Evolutionary conservation across 495 filamentous ascomycete species (phyloP).

Genomic region (Astrocystis sublimbata): DNA sequence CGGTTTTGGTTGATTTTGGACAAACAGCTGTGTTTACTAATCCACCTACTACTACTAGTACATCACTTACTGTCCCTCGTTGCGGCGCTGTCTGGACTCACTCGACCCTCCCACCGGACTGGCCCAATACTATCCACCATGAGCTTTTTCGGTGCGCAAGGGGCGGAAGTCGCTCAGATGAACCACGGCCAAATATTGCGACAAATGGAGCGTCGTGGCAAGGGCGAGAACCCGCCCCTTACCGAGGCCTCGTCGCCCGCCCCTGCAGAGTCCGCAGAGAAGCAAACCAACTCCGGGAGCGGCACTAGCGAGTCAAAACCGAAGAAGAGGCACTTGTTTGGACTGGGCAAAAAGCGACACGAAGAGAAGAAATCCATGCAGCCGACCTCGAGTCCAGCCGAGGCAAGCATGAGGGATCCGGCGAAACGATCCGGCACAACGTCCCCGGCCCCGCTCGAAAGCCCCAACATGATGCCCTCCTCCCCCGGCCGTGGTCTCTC

Average conservation of each 20-base stretch:
- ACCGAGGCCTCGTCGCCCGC: slow-evolving; percentile 41
- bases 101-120: slow-evolving; percentile 3
- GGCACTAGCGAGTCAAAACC: slow-evolving; percentile 38
- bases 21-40: slow-evolving; percentile 14
- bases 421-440: slow-evolving; percentile 37
- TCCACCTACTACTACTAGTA: slow-evolving; percentile 12
- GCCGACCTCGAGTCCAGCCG: slow-evolving; percentile 28
- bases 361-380: slow-evolving; percentile 43
- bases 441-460: slow-evolving; percentile 45
- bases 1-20: slow-evolving; percentile 11
- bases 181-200: slow-evolving; percentile 21
- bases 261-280: slow-evolving; percentile 28
- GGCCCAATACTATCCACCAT: slow-evolving; percentile 15
- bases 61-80: slow-evolving; percentile 1
- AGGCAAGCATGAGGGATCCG: slow-evolving; percentile 12
- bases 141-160: slow-evolving; percentile 33
- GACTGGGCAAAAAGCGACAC: slow-evolving; percentile 67
- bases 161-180: slow-evolving; percentile 26
- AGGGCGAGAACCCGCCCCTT: slow-evolving; percentile 27
- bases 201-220: slow-evolving; percentile 17
- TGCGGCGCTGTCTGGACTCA: not conserved
- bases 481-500: slow-evolving; percentile 53
- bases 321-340: slow-evolving; percentile 58
- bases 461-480: slow-evolving; percentile 48
- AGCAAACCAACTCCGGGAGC: slow-evolving; percentile 33